Conservation (phyloP, 352 stramenopile genomes). For the Pythium aquatile region DNA sequence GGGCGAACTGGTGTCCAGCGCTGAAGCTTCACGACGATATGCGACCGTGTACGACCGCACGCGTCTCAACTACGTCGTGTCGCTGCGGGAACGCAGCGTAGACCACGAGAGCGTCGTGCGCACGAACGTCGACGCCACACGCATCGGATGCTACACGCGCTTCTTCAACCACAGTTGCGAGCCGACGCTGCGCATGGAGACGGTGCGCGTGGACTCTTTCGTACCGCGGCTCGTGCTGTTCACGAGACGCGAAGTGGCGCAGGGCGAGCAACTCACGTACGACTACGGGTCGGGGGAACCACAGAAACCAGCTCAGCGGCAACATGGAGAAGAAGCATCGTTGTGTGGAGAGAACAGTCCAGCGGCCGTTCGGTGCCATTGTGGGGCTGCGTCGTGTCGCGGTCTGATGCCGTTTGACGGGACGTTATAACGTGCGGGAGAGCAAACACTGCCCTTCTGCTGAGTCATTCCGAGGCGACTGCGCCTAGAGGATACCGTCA, state of each 20-base stretch:
- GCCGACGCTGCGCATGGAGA: constrained; percentile 46
- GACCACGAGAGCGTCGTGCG: constrained; percentile 30
- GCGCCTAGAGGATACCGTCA: no score
- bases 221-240: constrained; percentile 64
- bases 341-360: neutral
- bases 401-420: constrained; percentile 32
- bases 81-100: constrained; percentile 39
- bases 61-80: constrained; percentile 51
- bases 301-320: neutral
- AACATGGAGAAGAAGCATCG: neutral
- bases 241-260: constrained; percentile 28
- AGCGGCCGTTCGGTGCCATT: constrained; percentile 27
- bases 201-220: constrained; percentile 55
- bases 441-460: no score
- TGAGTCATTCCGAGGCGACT: no score
- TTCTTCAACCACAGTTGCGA: constrained; percentile 74
- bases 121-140: constrained; percentile 61
- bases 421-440: constrained; percentile 26
- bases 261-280: constrained; percentile 55
- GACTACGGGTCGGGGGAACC: constrained; percentile 40
- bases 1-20: constrained; percentile 53
- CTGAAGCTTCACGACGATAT: constrained; percentile 41
- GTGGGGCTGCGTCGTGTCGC: constrained; percentile 32
- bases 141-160: constrained; percentile 54
- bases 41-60: constrained; percentile 25